Evolutionary conservation across 2,329 filamentous ascomycete genomes (phyloP).

Genomic region (Cladosporium sp.): DNA sequence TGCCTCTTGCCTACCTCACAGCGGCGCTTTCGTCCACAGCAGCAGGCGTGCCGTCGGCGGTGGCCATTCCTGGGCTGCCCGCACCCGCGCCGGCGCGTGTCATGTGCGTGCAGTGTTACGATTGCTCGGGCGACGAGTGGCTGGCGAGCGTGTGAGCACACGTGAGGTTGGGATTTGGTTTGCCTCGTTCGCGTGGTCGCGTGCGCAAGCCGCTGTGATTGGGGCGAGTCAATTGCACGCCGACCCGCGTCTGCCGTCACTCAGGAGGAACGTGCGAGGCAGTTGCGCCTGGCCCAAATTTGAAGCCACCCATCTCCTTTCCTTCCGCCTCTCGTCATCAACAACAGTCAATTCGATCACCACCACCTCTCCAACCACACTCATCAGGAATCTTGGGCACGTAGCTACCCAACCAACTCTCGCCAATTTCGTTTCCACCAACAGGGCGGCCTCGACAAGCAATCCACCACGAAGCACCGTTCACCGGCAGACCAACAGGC

Average conservation of each 20-base stretch:
- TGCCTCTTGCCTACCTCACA: conserved; percentile 11
- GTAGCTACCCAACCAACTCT: conserved; percentile 51
- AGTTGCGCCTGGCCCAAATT: conserved; percentile 11
- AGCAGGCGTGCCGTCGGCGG: neutral
- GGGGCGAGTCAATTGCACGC: neutral
- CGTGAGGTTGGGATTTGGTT: conserved; percentile 11
- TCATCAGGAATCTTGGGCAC: conserved; percentile 32
- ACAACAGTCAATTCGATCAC: conserved; percentile 22
- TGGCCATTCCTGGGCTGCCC: neutral
- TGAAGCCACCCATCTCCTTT: conserved; percentile 14
- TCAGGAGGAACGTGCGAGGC: neutral
- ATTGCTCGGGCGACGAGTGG: neutral
- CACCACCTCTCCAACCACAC: conserved; percentile 18
- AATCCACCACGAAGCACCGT: conserved; percentile 12
- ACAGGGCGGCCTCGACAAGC: conserved; percentile 17
- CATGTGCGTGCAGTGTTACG: neutral
- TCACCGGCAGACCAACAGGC: conserved; percentile 34
- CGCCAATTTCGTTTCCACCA: conserved; percentile 47
- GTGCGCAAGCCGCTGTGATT: neutral
- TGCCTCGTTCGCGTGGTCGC: conserved; percentile 5
- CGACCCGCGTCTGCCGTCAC: conserved; percentile 15
- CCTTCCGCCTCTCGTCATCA: conserved; percentile 21
- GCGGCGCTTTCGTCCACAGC: neutral
- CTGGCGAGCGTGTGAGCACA: neutral
- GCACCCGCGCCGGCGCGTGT: neutral